A percentile compares a stretch with the other conserved stretches of the same genome.
Conservation (phyloP, 208 protist genomes). For the Trypanosoma melophagium region DNA sequence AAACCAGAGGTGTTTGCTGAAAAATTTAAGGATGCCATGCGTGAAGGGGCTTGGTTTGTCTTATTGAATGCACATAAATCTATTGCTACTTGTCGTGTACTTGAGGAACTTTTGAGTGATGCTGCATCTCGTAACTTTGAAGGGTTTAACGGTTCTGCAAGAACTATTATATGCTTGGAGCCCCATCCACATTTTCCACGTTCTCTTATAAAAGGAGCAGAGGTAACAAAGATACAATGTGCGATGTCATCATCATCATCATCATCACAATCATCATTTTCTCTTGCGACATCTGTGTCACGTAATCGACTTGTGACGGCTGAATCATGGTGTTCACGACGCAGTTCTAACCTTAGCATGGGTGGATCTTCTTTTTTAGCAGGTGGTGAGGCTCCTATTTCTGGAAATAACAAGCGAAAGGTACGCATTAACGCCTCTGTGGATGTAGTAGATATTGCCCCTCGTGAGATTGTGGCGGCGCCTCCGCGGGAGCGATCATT, state of each 20-base stretch:
- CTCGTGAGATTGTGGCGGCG: slow-evolving; percentile 53
- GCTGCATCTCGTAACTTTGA: slow-evolving; percentile 52
- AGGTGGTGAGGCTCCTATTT: background rate
- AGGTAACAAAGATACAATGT: slow-evolving; percentile 57
- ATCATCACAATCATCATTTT: slow-evolving; percentile 43
- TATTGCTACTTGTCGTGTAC: slow-evolving; percentile 61
- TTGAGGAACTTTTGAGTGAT: slow-evolving; percentile 68
- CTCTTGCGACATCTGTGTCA: slow-evolving; percentile 52
- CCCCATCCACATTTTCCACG: slow-evolving; percentile 81
- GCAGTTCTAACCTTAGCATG: background rate
- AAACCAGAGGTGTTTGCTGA: slow-evolving; percentile 54
- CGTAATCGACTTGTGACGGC: slow-evolving; percentile 63
- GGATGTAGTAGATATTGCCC: slow-evolving; percentile 79
- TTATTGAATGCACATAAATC: slow-evolving; percentile 84
- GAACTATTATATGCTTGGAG: slow-evolving; percentile 72
- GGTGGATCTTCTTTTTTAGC: background rate
- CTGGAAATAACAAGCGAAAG: slow-evolving; percentile 32
- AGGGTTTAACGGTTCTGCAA: slow-evolving; percentile 49
- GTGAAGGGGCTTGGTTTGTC: slow-evolving; percentile 67
- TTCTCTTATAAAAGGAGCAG: slow-evolving; percentile 47
- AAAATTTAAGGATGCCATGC: slow-evolving; percentile 65
- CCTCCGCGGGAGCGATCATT: slow-evolving; percentile 40
- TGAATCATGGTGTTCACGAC: slow-evolving; percentile 34
- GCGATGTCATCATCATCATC: slow-evolving; percentile 57
- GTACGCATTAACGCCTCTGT: slow-evolving; percentile 79